These are phyloP conservation scores for Fagopyrum homotropicum DNA, from an alignment of 148 eudicot species.

Conservation along the genomic window DNA sequence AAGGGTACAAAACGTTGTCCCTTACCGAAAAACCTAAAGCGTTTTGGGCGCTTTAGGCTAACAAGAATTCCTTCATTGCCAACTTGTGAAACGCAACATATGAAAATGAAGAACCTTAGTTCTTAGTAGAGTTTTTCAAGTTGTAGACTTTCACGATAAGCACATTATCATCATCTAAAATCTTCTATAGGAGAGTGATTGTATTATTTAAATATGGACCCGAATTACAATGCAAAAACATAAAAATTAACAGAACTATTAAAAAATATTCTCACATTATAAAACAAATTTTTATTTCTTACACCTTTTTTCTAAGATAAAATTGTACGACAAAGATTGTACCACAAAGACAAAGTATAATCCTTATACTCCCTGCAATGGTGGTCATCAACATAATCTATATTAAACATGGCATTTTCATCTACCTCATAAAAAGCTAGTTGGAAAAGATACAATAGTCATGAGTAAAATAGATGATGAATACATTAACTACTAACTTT, in stretches of 20 bases:
- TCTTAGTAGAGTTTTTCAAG: background rate
- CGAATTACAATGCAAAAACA: constrained; percentile 17
- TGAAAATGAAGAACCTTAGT: constrained; percentile 11
- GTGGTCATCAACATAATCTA: background rate
- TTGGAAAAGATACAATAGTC: background rate
- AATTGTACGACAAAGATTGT: background rate
- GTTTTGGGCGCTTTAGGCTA: constrained; percentile 30
- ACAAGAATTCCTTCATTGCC: constrained; percentile 51
- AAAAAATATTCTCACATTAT: background rate
- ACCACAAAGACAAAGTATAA: background rate
- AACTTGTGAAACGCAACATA: constrained; percentile 24
- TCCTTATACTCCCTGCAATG: background rate
- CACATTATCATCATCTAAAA: constrained; percentile 64
- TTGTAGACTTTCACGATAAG: constrained; percentile 46
- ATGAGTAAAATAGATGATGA: background rate
- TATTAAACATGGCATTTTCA: background rate
- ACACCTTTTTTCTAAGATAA: background rate
- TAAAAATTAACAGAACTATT: background rate
- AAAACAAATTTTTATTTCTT: background rate
- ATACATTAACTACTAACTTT: background rate
- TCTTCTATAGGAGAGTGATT: constrained; percentile 55
- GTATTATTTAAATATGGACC: constrained; percentile 53
- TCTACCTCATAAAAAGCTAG: background rate
- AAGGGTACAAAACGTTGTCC: background rate
- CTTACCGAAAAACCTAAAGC: constrained; percentile 59